Evolutionary conservation across 2,329 filamentous ascomycete genomes (phyloP).

Genomic region (Myriosclerotinia curreyana): DNA sequence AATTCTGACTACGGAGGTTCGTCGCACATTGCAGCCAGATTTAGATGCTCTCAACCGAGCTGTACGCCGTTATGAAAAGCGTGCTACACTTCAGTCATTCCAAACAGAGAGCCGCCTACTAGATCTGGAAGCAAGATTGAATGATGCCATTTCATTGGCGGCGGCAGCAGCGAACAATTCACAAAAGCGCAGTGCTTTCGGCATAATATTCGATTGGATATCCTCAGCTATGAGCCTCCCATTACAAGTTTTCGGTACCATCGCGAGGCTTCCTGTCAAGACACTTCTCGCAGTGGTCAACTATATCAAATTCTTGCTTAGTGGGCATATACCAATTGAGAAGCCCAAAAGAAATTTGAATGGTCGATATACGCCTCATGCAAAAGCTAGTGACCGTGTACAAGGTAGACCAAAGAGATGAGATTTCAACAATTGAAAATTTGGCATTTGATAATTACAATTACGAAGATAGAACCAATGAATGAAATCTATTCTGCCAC

Average conservation of each 20-base stretch:
- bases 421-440: slow-evolving; percentile 11
- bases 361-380: slow-evolving; percentile 27
- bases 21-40: slow-evolving; percentile 69
- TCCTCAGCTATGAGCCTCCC: slow-evolving; percentile 34
- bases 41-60: slow-evolving; percentile 86
- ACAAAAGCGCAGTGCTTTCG: slow-evolving; percentile 29
- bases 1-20: slow-evolving; percentile 53
- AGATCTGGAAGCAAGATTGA: slow-evolving; percentile 66
- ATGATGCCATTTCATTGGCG: slow-evolving; percentile 77
- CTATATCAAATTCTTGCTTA: slow-evolving; percentile 28
- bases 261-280: slow-evolving; percentile 35
- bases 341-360: slow-evolving; percentile 26
- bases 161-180: slow-evolving; percentile 61
- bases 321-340: slow-evolving; percentile 23
- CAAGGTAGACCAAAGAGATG: slow-evolving; percentile 30
- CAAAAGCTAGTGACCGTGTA: slow-evolving; percentile 22
- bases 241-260: slow-evolving; percentile 31
- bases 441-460: slow-evolving; percentile 5
- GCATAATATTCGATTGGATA: slow-evolving; percentile 35
- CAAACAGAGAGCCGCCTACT: slow-evolving; percentile 74
- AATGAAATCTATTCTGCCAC: slow-evolving; percentile 11
- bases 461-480: neutral
- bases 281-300: slow-evolving; percentile 26
- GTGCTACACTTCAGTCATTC: slow-evolving; percentile 68
- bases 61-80: slow-evolving; percentile 88